These are phyloP conservation scores for Ustilago xerochloae DNA, from an alignment of 1,284 basidiomycete genomes.

Conservation along the genomic window DNA sequence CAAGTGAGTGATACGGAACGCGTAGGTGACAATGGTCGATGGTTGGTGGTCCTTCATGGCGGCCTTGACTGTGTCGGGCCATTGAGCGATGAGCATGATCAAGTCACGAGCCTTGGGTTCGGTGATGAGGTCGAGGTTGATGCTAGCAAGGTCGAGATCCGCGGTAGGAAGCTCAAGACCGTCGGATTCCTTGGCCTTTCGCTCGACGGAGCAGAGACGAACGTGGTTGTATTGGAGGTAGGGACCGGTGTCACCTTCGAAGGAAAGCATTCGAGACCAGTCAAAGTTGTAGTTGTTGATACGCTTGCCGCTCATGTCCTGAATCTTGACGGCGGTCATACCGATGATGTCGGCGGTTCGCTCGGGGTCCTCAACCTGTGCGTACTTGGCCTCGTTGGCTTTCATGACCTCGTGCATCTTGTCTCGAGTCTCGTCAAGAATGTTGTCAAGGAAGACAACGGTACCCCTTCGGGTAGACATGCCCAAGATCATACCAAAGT, in stretches of 20 bases:
- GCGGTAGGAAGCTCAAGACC: conserved; percentile 77
- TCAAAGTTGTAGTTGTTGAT: conserved; percentile 97
- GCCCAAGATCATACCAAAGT: conserved; percentile 90
- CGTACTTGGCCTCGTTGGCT: conserved; percentile 93
- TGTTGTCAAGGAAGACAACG: conserved; percentile 93
- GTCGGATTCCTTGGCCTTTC: conserved; percentile 83
- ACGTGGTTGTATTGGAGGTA: conserved; percentile 84
- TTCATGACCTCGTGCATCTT: conserved; percentile 98
- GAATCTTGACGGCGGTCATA: conserved; percentile 96
- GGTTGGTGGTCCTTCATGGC: conserved; percentile 89
- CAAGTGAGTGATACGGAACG: conserved; percentile 80
- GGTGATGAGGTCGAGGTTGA: conserved; percentile 77
- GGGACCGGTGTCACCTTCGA: conserved; percentile 92
- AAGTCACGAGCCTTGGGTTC: conserved; percentile 84
- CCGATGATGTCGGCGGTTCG: conserved; percentile 85
- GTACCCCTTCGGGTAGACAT: conserved; percentile 99
- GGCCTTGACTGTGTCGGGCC: conserved; percentile 88
- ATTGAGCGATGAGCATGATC: conserved; percentile 83
- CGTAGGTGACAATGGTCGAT: conserved; percentile 83
- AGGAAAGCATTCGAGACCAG: conserved; percentile 93
- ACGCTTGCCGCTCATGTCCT: conserved; percentile 96
- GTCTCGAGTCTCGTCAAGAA: conserved; percentile 87
- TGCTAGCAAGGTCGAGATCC: conserved; percentile 74
- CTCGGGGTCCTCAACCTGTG: conserved; percentile 87
- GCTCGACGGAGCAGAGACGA: conserved; percentile 88